Evolutionary conservation across 2,329 filamentous ascomycete genomes (phyloP), one percentile per base, ranked within the genome.

Genomic region (Pochonia chlamydosporia): DNA sequence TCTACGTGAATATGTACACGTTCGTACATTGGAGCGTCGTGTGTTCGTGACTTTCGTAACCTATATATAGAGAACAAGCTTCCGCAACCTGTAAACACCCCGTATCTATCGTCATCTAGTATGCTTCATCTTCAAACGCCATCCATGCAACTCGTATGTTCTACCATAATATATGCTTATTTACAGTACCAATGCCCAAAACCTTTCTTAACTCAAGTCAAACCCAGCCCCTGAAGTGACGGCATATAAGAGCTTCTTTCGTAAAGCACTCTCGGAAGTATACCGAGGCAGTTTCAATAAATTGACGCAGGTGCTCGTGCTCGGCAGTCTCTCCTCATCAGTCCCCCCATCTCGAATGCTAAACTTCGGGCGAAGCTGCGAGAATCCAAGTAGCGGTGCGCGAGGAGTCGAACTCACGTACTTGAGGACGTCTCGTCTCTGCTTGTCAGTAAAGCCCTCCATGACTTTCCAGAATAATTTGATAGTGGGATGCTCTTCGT

Each of bases 271-370:
- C 52, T 83, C 80, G 28, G 74, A 81, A 41, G 67, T 77, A 65
- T 97, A 99, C 54, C 84, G 81, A 6, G 93, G 93, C 55, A 99
- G 69, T 72, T 99, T 99, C 41, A 99, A 70, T 56, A 99, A 64
- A 63, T 99, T 99, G 24, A 97, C 89, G 59, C 93, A 99, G 0
- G 93, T 99, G 63, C 91, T 96, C 16, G 93, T 90, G 62, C 89
- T 97, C 3, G 93, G 93, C 53, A 96, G 70, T 49, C 93, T 75
- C 69, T 96, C 89, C 48, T 69, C 61, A 30, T 69, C 66, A 6
- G 57, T 58, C 6, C 64, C 67, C 1, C 82, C 84, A 66, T 99
- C 93, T 4, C 93, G 74, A 52, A 99, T 97, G 60, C 84, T 92
- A 64, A 99, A 99, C 33, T 76, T 75, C 3, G 93, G 93, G 48